phyloP scores from a whole-genome alignment of 1,139 yeast species.

The Taphrina pruni region DNA sequence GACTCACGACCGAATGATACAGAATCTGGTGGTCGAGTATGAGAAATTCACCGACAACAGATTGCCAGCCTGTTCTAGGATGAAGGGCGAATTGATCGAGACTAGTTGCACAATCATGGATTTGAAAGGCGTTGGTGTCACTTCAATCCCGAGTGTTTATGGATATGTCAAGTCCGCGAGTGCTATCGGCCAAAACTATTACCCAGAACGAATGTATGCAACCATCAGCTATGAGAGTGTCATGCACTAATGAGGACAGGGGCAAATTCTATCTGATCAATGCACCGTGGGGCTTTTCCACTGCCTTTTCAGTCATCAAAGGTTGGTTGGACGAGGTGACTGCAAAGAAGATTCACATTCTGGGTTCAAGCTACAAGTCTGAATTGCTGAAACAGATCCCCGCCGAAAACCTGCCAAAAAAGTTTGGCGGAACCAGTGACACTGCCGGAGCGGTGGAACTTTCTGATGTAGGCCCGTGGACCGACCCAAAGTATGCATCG shows the following conservation, averaged over 20 bases:
- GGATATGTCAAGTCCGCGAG: slow-evolving; percentile 92
- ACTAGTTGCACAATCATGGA: slow-evolving; percentile 96
- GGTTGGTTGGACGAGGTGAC: slow-evolving; percentile 97
- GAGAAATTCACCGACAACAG: slow-evolving; percentile 84
- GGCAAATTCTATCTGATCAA: slow-evolving; percentile 94
- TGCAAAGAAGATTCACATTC: slow-evolving; percentile 90
- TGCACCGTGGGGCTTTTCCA: slow-evolving; percentile 96
- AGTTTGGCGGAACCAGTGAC: slow-evolving; percentile 83
- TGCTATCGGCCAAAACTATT: slow-evolving; percentile 90
- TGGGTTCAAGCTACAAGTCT: slow-evolving; percentile 76
- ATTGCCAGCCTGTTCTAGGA: slow-evolving; percentile 88
- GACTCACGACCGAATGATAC: slow-evolving; percentile 92
- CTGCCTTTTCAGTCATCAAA: slow-evolving; percentile 88
- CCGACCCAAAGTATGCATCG: slow-evolving; percentile 66
- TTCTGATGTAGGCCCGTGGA: slow-evolving; percentile 97
- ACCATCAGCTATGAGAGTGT: background rate
- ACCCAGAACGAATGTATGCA: slow-evolving; percentile 78
- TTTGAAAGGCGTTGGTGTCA: slow-evolving; percentile 87
- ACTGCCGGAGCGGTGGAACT: slow-evolving; percentile 79
- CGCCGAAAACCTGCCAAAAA: slow-evolving; percentile 83
- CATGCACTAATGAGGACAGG: slow-evolving; percentile 56
- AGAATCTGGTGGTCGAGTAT: slow-evolving; percentile 96
- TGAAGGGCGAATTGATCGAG: slow-evolving; percentile 77
- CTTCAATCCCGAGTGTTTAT: slow-evolving; percentile 82
- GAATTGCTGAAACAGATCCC: slow-evolving; percentile 93